Evolutionary conservation across 2,329 filamentous ascomycete genomes (phyloP).

Genomic region (Fusarium sp.): DNA sequence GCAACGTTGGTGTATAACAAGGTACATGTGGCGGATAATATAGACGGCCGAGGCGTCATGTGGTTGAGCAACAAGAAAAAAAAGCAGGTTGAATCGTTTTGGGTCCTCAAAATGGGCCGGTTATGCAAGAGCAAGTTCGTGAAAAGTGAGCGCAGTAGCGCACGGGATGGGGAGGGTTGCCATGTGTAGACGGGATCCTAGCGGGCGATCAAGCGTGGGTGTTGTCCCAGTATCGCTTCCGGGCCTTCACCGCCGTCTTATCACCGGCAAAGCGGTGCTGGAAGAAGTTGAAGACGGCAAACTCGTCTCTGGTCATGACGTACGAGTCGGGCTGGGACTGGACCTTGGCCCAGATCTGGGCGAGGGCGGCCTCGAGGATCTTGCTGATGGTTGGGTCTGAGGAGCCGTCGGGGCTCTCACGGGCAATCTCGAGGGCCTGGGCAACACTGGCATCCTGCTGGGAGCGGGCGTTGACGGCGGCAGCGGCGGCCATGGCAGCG

Average conservation of each 20-base stretch:
- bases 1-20: background rate
- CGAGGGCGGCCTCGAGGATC: conserved; percentile 70
- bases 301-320: conserved; percentile 78
- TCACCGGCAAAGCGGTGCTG: conserved; percentile 69
- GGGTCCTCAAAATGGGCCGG: background rate
- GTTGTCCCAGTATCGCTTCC: conserved; percentile 63
- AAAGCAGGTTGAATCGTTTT: background rate
- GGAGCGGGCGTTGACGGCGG: conserved; percentile 30
- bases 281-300: conserved; percentile 87
- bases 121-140: conserved; percentile 1
- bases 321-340: conserved; percentile 71
- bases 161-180: conserved; percentile 5
- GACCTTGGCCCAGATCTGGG: conserved; percentile 72
- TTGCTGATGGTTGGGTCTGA: conserved; percentile 67
- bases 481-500: conserved; percentile 35
- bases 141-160: background rate
- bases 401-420: conserved; percentile 72
- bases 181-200: conserved; percentile 15
- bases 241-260: conserved; percentile 56
- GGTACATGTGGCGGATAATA: background rate
- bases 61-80: background rate
- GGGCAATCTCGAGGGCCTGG: conserved; percentile 76
- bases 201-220: conserved; percentile 46
- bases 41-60: background rate
- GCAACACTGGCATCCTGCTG: conserved; percentile 58